Conservation (phyloP, 495 filamentous ascomycete genomes). For the Barbatosphaeria neglecta region DNA sequence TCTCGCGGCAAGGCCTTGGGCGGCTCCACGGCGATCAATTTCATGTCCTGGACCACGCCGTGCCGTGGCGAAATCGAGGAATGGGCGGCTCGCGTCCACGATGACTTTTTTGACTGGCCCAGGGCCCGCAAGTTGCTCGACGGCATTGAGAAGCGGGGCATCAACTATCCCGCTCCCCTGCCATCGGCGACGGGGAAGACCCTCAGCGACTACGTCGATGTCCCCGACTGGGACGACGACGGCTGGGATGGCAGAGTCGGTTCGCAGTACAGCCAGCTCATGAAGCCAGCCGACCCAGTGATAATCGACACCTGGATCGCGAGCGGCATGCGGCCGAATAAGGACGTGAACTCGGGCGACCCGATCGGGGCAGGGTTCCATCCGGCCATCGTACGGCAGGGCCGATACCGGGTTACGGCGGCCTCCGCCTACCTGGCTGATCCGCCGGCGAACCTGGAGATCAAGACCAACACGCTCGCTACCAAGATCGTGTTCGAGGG, state of each 20-base stretch:
- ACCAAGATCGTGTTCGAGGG: constrained; percentile 41
- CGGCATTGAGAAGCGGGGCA: background rate
- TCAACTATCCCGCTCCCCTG: background rate
- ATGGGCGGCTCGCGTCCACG: background rate
- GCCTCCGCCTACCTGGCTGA: background rate
- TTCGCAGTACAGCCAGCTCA: background rate
- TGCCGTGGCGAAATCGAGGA: background rate
- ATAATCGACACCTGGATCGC: background rate
- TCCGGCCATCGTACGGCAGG: background rate
- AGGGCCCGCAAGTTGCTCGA: background rate
- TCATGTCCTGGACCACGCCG: background rate
- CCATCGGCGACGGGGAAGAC: background rate
- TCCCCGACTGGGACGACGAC: background rate
- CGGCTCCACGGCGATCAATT: constrained; percentile 44
- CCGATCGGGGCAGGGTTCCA: background rate
- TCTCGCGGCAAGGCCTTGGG: constrained; percentile 43
- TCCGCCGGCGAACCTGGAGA: constrained; percentile 21
- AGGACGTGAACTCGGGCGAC: background rate
- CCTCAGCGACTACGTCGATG: background rate
- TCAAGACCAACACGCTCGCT: constrained; percentile 40
- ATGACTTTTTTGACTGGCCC: background rate
- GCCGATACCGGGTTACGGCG: background rate
- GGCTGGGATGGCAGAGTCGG: background rate
- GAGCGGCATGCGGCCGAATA: background rate
- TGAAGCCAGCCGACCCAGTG: background rate